Evolutionary conservation across 73 alveolate species (phyloP), one percentile per base, ranked within the genome.

Genomic region (Paramecium sonneborni): DNA sequence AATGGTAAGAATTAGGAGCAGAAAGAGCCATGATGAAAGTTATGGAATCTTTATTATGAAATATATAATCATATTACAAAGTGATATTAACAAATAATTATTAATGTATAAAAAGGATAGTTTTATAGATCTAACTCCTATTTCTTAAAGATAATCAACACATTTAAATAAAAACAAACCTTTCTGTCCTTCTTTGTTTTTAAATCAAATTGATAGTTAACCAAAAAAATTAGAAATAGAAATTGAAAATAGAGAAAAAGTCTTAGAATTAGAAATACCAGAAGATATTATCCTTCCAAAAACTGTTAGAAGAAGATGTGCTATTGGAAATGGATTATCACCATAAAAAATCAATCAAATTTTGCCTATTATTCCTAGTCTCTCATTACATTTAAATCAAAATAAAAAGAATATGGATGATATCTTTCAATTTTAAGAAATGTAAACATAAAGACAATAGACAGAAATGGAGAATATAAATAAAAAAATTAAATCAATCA

Each of bases 1-100:
- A 96, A 26, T 96, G 95, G 92, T 92, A 72, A 9, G 98, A 96
- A 93, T 55, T 76, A 67, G 98, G 98, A 56, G 86, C 93, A 35
- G 92, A 93, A 79, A 92, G 93, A 92, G 93, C 93, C 76, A 92
- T 92, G 92, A 85, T 76, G 34, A 92, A 93, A 37, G 85, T 67
- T 34, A 72, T 72, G 86, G 86, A 72, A 37, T 32, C 86, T 35
- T 72, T 72, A 72, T 14, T 72, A 72, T 72, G 86, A 62, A 62
- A 62, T 62, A 62, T 5, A 62, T 62, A 62, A 28, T 32, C 21
- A 20, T 62, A 32, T 30, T 62, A 24, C 43, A 62, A 62, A 26
- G 12, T 62, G 44, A 62, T 62, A 62, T 52, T 52, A 11, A 52
- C 34, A 62, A 30, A 62, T 62, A 62, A 62, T 62, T 32, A 24